Evolutionary conservation across 208 protist species (phyloP), one percentile per base, ranked within the genome.

Genomic region (Acanthamoeba triangularis): DNA sequence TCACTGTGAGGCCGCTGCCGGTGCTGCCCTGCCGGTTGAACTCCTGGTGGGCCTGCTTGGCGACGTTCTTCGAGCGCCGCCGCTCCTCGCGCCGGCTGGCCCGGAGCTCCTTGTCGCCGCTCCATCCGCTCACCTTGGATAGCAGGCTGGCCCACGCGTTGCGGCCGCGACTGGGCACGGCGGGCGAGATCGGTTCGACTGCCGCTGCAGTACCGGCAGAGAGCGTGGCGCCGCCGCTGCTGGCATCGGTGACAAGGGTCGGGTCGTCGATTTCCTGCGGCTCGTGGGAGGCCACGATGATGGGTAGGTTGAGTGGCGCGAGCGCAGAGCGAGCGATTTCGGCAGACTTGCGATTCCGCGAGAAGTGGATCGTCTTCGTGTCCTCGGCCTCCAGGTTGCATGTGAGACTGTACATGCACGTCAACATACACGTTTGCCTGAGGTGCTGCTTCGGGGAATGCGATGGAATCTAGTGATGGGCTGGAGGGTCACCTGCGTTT

Each of bases 111-210:
- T 61, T 41, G 78, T 61, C 49, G 14, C 25, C 78, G 20, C 47
- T 87, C 78, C 78, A 30, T 23, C 49, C 33, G 78, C 78, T 87
- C 47, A 87, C 78, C 47, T 61, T 52, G 78, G 41, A 61, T 28
- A 87, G 30, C 47, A 87, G 78, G n/a, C 47, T 87, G 78, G 47
- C 47, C 37, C 18, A 61, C 18, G 78, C 78, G 2, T 2, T 87
- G 23, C 78, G 78, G 41, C 78, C 25, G 4, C 78, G 23, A 47
- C 33, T 87, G 44, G 23, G 13, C 20, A 47, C n/a, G 76, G 20
- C 76, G 16, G 76, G 4, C 47, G 78, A 6, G 8, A 16, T 78
- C 35, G 69, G 35, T 35, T 69, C 63, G 14, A 35, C 63, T 23
- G 16, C 63, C 28, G 63, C 14, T 33, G 63, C 6, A 33, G 63